A percentile compares a stretch with the other conserved stretches of the same genome.
phyloP scores from a whole-genome alignment of 2,329 filamentous ascomycete species.

The Aspergillus awamori region DNA sequence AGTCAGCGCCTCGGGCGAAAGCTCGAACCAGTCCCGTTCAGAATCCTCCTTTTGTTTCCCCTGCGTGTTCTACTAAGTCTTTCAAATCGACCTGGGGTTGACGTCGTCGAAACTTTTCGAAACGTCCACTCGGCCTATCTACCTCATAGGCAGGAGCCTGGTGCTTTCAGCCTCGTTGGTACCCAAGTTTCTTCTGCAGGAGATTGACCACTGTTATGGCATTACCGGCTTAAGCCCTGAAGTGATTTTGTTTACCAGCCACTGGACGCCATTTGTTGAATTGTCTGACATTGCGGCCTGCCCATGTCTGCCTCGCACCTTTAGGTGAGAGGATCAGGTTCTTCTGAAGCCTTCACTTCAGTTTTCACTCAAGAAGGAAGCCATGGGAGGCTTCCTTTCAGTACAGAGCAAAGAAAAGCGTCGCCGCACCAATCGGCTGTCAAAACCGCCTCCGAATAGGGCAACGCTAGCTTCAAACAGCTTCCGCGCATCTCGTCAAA shows the following conservation, averaged over 20 bases:
- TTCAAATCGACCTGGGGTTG: neutral
- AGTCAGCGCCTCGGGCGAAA: neutral
- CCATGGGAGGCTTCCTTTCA: slow-evolving; percentile 44
- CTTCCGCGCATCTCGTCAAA: slow-evolving; percentile 19
- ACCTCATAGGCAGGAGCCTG: slow-evolving; percentile 1
- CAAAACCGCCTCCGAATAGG: slow-evolving; percentile 39
- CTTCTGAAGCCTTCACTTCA: neutral
- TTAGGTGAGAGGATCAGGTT: neutral
- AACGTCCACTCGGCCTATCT: neutral
- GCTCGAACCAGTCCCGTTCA: neutral
- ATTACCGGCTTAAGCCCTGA: neutral
- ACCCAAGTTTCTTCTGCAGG: neutral
- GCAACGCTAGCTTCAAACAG: slow-evolving; percentile 17
- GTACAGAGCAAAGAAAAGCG: slow-evolving; percentile 35
- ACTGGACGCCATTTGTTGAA: neutral
- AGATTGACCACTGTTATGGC: neutral
- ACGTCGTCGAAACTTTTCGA: neutral
- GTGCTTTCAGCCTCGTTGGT: neutral
- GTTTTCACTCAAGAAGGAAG: slow-evolving; percentile 4
- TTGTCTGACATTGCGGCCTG: neutral
- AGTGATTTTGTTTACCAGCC: neutral
- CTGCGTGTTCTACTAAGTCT: neutral
- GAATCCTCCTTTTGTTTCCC: neutral
- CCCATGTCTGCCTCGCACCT: neutral
- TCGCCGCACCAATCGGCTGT: slow-evolving; percentile 40